Base-by-base conservation (phyloP, 768 basidiomycete genomes). In the Mycena vulgaris region DNA sequence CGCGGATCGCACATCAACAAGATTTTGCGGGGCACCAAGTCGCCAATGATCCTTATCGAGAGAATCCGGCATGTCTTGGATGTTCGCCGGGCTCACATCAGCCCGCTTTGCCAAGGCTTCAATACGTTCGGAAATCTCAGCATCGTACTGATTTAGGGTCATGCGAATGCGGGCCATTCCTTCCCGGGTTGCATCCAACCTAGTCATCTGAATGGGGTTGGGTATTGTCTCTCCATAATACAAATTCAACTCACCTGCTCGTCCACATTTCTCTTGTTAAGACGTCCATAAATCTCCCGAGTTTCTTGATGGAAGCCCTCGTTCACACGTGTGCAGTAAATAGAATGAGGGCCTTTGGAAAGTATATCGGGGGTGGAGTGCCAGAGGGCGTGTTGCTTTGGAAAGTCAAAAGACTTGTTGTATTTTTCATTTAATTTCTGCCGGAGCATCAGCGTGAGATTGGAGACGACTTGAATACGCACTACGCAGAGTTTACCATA, bases 81-180 rank as follows among this genome's bases (percentile, higher is more conserved):
- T 56, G 30, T 40, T 28, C 0, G 14, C 39, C 3, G 58, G 48
- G n/a, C 16, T 35, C 57, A 60, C 42, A 27, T 25, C 58, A 7
- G 66, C 30, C 17, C 23, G 51, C n/a, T 35, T 21, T 31, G 63
- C 57, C n/a, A 53, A 10, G 5, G 5, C 51, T 5, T 35, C 25
- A 23, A 61, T 28, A 1, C 30, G 37, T 13, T 60, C 17, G 14
- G n/a, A 25, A 21, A 56, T 25, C 17, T 61, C 68, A 0, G 25
- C 31, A 31, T 75, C 71, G 45, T 66, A 51, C 16, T 42, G 56
- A 17, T 74, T 40, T 8, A 75, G 47, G 19, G 65, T 55, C 53
- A 74, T 69, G 21, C 62, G 73, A 13, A 75, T 72, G 9, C 21
- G 30, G 31, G 73, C 73, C 52, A 74, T 69, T 2, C 56, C 71